These are phyloP conservation scores for Verticillium tricorpus DNA, from an alignment of 2,329 filamentous ascomycete species.

Conservation along the genomic window DNA sequence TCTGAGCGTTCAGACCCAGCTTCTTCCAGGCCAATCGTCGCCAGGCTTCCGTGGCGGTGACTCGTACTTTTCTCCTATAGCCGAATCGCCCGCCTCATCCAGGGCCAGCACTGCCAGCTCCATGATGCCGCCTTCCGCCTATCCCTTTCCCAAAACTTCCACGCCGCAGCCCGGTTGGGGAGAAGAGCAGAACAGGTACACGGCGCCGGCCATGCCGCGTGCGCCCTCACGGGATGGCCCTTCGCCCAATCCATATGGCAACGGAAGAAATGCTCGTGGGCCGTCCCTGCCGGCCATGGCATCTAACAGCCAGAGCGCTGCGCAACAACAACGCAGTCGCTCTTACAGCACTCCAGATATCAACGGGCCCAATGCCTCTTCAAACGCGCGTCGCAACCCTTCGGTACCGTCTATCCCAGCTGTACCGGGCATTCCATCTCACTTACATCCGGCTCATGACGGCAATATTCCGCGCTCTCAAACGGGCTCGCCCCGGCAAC, in stretches of 20 bases:
- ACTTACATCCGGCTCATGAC: conserved; percentile 59
- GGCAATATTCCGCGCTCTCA: conserved; percentile 70
- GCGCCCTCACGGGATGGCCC: conserved; percentile 74
- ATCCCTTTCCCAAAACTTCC: conserved; percentile 69
- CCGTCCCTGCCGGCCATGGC: conserved; percentile 75
- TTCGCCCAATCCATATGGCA: conserved; percentile 60
- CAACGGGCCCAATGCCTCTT: conserved; percentile 53
- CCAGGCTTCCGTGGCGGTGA: conserved; percentile 62
- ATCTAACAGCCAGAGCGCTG: conserved; percentile 46
- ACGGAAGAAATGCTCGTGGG: conserved; percentile 64
- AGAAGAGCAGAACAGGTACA: conserved; percentile 76
- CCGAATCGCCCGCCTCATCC: conserved; percentile 73
- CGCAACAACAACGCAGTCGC: conserved; percentile 69
- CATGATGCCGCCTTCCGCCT: conserved; percentile 56
- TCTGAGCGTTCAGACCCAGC: conserved; percentile 66
- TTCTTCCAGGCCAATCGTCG: conserved; percentile 41
- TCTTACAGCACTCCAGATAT: conserved; percentile 97
- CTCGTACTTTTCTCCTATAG: conserved; percentile 89
- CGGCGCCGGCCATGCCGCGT: conserved; percentile 79
- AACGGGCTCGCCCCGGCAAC: conserved; percentile 69
- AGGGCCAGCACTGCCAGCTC: conserved; percentile 71
- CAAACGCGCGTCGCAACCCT: conserved; percentile 49
- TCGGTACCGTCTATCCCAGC: conserved; percentile 56
- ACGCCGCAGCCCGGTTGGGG: conserved; percentile 66
- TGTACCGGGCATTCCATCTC: conserved; percentile 72